Evolutionary conservation across 129 eudicot genomes (phyloP).

Genomic region (Chrysanthemum makinoi): DNA sequence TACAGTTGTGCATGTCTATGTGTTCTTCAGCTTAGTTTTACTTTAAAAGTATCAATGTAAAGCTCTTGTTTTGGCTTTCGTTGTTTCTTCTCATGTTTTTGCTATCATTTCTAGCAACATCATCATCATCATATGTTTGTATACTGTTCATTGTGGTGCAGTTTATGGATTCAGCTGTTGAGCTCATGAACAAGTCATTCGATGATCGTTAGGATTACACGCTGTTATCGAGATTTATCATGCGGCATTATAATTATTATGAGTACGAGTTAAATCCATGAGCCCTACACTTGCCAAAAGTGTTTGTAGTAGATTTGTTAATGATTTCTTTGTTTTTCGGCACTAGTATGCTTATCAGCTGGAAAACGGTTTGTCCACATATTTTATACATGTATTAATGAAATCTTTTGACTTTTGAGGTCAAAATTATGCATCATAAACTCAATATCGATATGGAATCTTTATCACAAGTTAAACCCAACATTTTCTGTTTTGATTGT

Average conservation of each 20-base stretch:
- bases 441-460: constrained; percentile 2
- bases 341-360: not conserved
- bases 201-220: constrained; percentile 53
- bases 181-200: constrained; percentile 72
- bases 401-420: not conserved
- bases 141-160: constrained; percentile 42
- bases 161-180: constrained; percentile 90
- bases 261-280: constrained; percentile 24
- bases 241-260: constrained; percentile 16
- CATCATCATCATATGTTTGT: constrained; percentile 6
- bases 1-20: constrained; percentile 15
- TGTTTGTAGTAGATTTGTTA: constrained; percentile 14
- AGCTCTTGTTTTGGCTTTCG: not conserved
- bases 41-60: not conserved
- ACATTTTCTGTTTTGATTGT: not conserved
- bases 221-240: constrained; percentile 9
- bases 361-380: constrained; percentile 5
- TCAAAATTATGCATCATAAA: not conserved
- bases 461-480: not conserved
- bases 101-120: not conserved
- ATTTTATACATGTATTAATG: not conserved
- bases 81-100: not conserved
- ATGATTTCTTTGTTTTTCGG: constrained; percentile 27
- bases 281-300: constrained; percentile 4
- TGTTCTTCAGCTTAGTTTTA: constrained; percentile 16